Evolutionary conservation across 805 yeast genomes (phyloP), one percentile per base, ranked within the genome.

Genomic region (Saccharomycopsis sp.): DNA sequence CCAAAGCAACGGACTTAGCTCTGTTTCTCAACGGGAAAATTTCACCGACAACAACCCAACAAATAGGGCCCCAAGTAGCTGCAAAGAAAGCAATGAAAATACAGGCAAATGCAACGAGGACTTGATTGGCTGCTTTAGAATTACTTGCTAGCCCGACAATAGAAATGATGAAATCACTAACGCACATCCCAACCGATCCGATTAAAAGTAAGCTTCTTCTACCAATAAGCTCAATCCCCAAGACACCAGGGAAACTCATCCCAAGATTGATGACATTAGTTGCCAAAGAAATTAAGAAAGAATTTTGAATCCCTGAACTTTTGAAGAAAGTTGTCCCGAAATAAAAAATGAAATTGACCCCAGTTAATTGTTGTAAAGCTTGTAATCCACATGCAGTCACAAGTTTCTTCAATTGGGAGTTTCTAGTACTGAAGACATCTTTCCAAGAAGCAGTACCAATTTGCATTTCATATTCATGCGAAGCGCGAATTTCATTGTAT

Each of bases 51-150:
- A 75, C 61, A 41, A 75, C 84, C 88, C 89, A 80, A 79, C 4
- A 81, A 79, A 40, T 77, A 36, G 89, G 87, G 61, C 88, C 90
- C 94, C 94, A 85, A 22, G 90, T 75, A 4, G 85, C 71, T 7
- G 93, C 94, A 66, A 83, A 82, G 60, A 80, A 79, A 45, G 81
- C 78, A 54, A 85, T 80, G 59, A 81, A 85, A 52, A 74, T 52
- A 61, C 77, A 75, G 2, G 70, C 60, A 54, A 74, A 71, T 22
- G 77, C 77, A 53, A 77, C 70, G 53, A 73, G 63, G 38, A 68
- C 72, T 59, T 71, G 67, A 43, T 70, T 65, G 13, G 72, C 68
- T 16, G 64, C 68, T n/a, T 26, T 47, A 23, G 57, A 69, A 13
- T 62, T 54, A 23, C 48, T 52, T 26, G 65, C 52, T 27, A 58